These are phyloP conservation scores for Rhodamnia argentea DNA, from an alignment of 345 rosid genomes.

Conservation along the genomic window DNA sequence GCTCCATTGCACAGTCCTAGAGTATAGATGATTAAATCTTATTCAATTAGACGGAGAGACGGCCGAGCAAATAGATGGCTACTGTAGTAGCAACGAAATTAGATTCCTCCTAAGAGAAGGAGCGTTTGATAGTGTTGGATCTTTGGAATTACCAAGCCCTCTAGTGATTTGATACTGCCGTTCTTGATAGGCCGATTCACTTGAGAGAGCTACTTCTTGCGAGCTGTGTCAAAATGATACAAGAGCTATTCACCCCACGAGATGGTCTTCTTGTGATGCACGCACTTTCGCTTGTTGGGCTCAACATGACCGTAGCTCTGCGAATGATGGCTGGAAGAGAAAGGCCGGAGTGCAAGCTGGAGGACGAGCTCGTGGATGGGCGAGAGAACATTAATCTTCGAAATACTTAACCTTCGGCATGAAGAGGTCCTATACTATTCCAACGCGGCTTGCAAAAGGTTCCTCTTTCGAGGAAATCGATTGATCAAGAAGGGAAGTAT, in stretches of 20 bases:
- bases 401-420: not conserved
- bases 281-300: not conserved
- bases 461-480: not conserved
- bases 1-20: too few species aligned
- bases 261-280: not conserved
- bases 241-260: not conserved
- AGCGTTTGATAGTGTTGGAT: not conserved
- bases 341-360: not conserved
- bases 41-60: not conserved
- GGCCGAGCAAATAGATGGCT: not conserved
- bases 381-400: not conserved
- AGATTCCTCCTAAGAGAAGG: not conserved
- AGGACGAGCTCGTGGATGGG: not conserved
- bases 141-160: not conserved
- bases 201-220: not conserved
- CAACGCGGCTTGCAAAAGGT: not conserved
- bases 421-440: not conserved
- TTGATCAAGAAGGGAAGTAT: not conserved
- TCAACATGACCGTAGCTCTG: not conserved
- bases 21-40: not conserved
- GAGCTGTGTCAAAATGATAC: not conserved
- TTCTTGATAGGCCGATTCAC: not conserved
- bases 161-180: not conserved
- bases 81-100: not conserved
- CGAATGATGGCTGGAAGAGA: too few species aligned